These are phyloP conservation scores for Penicillium arizonense DNA, from an alignment of 495 filamentous ascomycete species.

Conservation along the genomic window DNA sequence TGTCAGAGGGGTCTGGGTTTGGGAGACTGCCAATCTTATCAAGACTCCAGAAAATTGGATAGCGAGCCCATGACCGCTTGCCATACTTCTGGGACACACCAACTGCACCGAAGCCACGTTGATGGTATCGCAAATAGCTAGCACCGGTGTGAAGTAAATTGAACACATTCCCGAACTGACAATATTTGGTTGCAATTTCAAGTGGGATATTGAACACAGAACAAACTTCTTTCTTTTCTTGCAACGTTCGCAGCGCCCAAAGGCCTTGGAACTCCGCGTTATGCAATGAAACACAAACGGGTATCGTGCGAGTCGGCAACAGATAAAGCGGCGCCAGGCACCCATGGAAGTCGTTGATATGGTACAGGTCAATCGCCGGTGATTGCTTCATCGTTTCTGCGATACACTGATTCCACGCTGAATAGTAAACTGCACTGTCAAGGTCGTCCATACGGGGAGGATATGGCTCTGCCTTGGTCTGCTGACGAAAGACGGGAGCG, in stretches of 20 bases:
- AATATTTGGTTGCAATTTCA: slow-evolving; percentile 50
- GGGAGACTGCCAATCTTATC: slow-evolving; percentile 60
- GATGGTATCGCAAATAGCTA: slow-evolving; percentile 61
- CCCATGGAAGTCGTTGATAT: slow-evolving; percentile 76
- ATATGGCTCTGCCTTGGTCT: slow-evolving; percentile 64
- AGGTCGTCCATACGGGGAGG: slow-evolving; percentile 69
- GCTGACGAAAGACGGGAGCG: slow-evolving; percentile 65
- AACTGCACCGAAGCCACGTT: slow-evolving; percentile 64
- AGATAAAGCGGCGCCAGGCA: slow-evolving; percentile 66
- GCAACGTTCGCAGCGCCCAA: slow-evolving; percentile 62
- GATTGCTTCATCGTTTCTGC: slow-evolving; percentile 54
- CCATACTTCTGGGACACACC: slow-evolving; percentile 67
- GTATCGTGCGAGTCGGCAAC: slow-evolving; percentile 48
- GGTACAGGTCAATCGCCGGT: slow-evolving; percentile 63
- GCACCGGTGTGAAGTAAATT: slow-evolving; percentile 65
- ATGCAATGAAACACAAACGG: slow-evolving; percentile 58
- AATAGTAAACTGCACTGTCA: slow-evolving; percentile 65
- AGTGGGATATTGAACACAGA: slow-evolving; percentile 56
- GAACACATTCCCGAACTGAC: slow-evolving; percentile 70
- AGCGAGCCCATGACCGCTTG: slow-evolving; percentile 61
- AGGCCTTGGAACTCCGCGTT: slow-evolving; percentile 73
- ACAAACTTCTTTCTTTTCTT: slow-evolving; percentile 61
- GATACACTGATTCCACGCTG: slow-evolving; percentile 68
- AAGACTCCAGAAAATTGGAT: slow-evolving; percentile 69
- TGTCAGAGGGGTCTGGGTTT: slow-evolving; percentile 66